Base-by-base conservation (phyloP, 345 rosid genomes). In the Populus davidiana region DNA sequence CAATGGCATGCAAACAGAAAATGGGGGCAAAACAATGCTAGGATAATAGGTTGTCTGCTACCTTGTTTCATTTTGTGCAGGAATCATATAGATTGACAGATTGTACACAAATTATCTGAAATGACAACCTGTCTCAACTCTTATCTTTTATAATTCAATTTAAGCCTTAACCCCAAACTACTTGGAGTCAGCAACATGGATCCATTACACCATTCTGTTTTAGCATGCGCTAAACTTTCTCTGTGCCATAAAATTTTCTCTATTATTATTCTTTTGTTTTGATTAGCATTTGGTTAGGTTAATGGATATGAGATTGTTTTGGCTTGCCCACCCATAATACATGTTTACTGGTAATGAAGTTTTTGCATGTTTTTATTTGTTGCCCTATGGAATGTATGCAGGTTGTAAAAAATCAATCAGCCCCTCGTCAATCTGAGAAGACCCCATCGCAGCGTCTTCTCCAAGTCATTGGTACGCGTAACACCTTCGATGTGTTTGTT, bases 401-500 rank as follows among this genome's bases (percentile, higher is more conserved):
- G 99, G 92, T 72, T 72, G 83, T 63, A 64, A 93, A 93, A 86
- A 81, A 76, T 81, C 99, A 87, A 77, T 75, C 92, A 49, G 82
- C 82, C 70, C 88, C 87, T 68, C 90, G 92, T 78, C 88, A 86
- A 25, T 79, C 85, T 73, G 86, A 90, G 54, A 93, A 91, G 85
- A 79, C 76, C 80, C 86, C 96, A 41, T 89, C 94, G 59, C 88
- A 50, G 35, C 88, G 95, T 62, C 94, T 92, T 83, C 91, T 96
- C 69, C 96, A 90, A 85, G 92, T 96, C 85, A 89, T 90, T 78
- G 98, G 99, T 96, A 89, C 76, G 90, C 72, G 79, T 69, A 25
- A 9, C 72, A 54, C 25, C 61, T 38, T 61, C 43, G 7, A 3
- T 33, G n/a, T 44, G 41, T 50, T 8, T 21, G 69, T 72, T 50